These are phyloP conservation scores for Neofusicoccum umdonicola DNA, from an alignment of 2,329 filamentous ascomycete genomes.

Conservation along the genomic window DNA sequence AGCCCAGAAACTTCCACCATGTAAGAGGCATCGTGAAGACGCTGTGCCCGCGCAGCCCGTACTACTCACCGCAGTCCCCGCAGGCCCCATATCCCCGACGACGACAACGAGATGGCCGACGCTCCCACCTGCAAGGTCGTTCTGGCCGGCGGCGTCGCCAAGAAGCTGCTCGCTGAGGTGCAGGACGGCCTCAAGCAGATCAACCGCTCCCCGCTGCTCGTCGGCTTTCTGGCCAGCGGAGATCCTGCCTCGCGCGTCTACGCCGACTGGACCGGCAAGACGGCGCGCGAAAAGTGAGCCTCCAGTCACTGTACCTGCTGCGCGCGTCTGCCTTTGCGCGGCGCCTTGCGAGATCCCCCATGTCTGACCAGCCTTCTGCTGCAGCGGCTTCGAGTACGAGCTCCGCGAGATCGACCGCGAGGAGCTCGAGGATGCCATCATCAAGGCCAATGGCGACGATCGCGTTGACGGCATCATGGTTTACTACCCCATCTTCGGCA, in stretches of 20 bases:
- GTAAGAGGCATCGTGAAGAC: not conserved
- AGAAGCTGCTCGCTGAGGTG: slow-evolving; percentile 75
- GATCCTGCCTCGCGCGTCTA: slow-evolving; percentile 92
- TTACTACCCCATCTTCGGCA: slow-evolving; percentile 97
- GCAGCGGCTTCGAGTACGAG: slow-evolving; percentile 79
- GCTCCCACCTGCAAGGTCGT: slow-evolving; percentile 80
- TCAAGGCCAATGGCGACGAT: slow-evolving; percentile 76
- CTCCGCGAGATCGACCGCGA: slow-evolving; percentile 83
- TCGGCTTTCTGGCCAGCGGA: slow-evolving; percentile 87
- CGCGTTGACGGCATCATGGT: slow-evolving; percentile 87
- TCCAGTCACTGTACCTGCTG: slow-evolving; percentile 5
- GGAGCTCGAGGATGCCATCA: slow-evolving; percentile 82
- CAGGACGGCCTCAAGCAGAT: slow-evolving; percentile 70
- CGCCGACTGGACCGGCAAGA: slow-evolving; percentile 96
- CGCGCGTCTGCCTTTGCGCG: not conserved
- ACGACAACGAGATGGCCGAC: slow-evolving; percentile 22
- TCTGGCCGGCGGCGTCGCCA: slow-evolving; percentile 82
- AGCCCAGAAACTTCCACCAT: not conserved
- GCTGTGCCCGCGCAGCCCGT: not conserved
- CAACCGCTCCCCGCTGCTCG: slow-evolving; percentile 71
- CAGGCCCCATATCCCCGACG: not conserved
- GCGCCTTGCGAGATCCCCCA: not conserved
- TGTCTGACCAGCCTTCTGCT: slow-evolving; percentile 15
- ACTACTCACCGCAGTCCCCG: not conserved
- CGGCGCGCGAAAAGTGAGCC: slow-evolving; percentile 88